Conservation (phyloP, 176 grass and related monocot species). For the Musa schizocarpa region DNA sequence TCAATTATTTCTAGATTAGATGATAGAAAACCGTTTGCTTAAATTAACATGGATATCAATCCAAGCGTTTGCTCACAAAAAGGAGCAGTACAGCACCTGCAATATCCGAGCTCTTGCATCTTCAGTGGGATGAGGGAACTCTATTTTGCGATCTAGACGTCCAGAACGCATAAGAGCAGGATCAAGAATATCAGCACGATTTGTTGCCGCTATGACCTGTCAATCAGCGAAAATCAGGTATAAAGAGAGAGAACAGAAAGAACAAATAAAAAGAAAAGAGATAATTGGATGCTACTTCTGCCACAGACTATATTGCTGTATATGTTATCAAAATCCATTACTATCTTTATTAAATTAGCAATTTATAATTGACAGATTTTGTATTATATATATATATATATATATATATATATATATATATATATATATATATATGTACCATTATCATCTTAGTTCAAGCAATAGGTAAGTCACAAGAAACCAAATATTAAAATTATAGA, state of each 20-base stretch:
- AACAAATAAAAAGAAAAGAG: background rate
- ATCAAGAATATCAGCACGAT: conserved; percentile 84
- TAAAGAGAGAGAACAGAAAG: background rate
- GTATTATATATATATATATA: too few species aligned
- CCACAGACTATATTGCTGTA: too few species aligned
- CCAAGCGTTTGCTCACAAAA: background rate
- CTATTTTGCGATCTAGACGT: conserved; percentile 85
- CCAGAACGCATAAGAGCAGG: conserved; percentile 90
- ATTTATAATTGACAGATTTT: too few species aligned
- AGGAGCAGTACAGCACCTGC: conserved; percentile 31
- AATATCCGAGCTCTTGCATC: conserved; percentile 87
- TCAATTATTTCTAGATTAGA: background rate
- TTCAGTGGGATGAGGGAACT: conserved; percentile 84
- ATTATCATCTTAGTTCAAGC: too few species aligned
- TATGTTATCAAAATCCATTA: too few species aligned
- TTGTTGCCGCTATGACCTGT: conserved; percentile 92
- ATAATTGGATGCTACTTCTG: background rate
- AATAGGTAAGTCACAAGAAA: too few species aligned
- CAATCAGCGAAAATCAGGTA: background rate
- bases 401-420: too few species aligned
- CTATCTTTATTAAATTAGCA: too few species aligned
- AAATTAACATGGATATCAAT: background rate
- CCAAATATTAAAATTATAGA: too few species aligned
- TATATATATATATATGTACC: too few species aligned
- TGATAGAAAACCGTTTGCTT: background rate